Evolutionary conservation across 106 monocot genomes (phyloP).

Genomic region (Phalaenopsis equestris): DNA sequence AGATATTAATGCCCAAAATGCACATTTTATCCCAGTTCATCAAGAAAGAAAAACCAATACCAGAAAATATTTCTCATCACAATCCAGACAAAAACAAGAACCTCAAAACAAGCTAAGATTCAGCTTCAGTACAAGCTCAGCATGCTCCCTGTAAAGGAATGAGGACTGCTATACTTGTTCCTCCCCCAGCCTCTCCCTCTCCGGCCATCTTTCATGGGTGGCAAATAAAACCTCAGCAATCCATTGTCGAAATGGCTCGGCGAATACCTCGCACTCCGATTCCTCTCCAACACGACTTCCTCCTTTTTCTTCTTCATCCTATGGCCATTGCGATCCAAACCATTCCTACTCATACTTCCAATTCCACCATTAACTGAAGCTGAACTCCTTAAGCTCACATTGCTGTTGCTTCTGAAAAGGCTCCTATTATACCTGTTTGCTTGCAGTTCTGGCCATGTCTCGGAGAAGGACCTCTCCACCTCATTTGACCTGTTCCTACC

Average conservation of each 20-base stretch:
- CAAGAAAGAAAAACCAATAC: not conserved
- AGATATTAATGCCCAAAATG: slow-evolving; percentile 1
- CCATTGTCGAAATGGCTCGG: slow-evolving; percentile 55
- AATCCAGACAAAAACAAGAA: slow-evolving; percentile 14
- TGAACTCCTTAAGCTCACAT: slow-evolving; percentile 57
- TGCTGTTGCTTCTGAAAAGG: slow-evolving; percentile 58
- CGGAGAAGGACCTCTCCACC: slow-evolving; percentile 41
- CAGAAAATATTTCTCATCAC: not conserved
- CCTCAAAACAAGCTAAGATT: slow-evolving; percentile 6
- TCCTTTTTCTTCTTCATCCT: slow-evolving; percentile 34
- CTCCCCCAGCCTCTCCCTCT: slow-evolving; percentile 19
- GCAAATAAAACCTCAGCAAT: slow-evolving; percentile 67
- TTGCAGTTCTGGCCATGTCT: slow-evolving; percentile 46
- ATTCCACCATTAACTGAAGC: slow-evolving; percentile 40
- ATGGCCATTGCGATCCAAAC: not conserved
- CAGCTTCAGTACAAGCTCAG: slow-evolving; percentile 40
- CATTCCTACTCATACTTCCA: slow-evolving; percentile 24
- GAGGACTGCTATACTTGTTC: slow-evolving; percentile 13
- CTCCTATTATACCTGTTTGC: slow-evolving; percentile 19
- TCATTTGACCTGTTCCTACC: slow-evolving; percentile 11
- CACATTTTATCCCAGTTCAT: not conserved
- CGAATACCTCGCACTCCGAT: slow-evolving; percentile 62
- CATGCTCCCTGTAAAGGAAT: slow-evolving; percentile 43
- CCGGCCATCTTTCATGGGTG: slow-evolving; percentile 44
- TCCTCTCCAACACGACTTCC: slow-evolving; percentile 54